Evolutionary conservation across 2,329 filamentous ascomycete species (phyloP).

Genomic region (Neofusicoccum parvum): DNA sequence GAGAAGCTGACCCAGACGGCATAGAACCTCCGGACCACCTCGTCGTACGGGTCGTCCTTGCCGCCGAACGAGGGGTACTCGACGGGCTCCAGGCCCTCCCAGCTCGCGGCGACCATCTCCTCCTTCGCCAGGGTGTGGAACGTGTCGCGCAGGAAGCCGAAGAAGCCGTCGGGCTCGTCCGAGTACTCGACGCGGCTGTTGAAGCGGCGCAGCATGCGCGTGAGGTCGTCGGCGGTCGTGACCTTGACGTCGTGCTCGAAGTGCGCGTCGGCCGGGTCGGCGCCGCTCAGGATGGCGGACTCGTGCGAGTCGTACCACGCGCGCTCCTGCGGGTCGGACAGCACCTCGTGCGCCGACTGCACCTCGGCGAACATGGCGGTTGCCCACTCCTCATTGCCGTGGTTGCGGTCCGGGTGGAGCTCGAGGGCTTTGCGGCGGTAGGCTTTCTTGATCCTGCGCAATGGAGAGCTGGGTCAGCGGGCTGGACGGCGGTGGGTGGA

Average conservation of each 20-base stretch:
- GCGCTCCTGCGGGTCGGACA: slow-evolving; percentile 92
- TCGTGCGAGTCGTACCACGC: slow-evolving; percentile 98
- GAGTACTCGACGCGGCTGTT: slow-evolving; percentile 76
- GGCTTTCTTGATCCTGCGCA: slow-evolving; percentile 79
- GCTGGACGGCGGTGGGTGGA: neutral
- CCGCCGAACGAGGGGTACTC: slow-evolving; percentile 83
- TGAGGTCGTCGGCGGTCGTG: slow-evolving; percentile 79
- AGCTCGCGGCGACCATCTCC: slow-evolving; percentile 74
- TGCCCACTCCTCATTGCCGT: slow-evolving; percentile 78
- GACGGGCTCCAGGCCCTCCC: slow-evolving; percentile 61
- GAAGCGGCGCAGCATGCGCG: slow-evolving; percentile 77
- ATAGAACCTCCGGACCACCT: slow-evolving; percentile 80
- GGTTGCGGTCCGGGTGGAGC: slow-evolving; percentile 92
- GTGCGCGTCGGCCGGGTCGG: slow-evolving; percentile 50
- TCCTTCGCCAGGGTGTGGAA: slow-evolving; percentile 82
- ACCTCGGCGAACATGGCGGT: slow-evolving; percentile 88
- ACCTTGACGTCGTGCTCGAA: slow-evolving; percentile 71
- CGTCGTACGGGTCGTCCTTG: slow-evolving; percentile 74
- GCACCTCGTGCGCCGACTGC: slow-evolving; percentile 91
- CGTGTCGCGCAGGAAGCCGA: slow-evolving; percentile 71
- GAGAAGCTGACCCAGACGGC: slow-evolving; percentile 76
- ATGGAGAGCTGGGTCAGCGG: neutral
- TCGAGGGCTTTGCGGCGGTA: slow-evolving; percentile 90
- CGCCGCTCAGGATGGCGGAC: slow-evolving; percentile 72
- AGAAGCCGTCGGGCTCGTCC: slow-evolving; percentile 82